Evolutionary conservation across 306 rosid genomes (phyloP), one percentile per base, ranked within the genome.

Genomic region (Sophora flavescens): DNA sequence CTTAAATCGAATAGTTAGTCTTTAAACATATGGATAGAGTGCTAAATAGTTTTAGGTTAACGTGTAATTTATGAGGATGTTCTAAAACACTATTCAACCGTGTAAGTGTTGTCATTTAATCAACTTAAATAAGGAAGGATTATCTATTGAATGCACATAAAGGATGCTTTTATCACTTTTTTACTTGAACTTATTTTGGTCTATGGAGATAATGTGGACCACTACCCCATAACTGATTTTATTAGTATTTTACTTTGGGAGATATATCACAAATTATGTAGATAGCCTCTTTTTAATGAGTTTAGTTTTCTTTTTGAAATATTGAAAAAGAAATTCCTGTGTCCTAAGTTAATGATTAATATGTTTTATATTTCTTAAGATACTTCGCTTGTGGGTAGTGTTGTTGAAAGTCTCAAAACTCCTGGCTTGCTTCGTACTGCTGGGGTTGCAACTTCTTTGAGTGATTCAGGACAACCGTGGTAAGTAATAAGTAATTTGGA

Each of bases 371-470:
- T 63, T 76, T 64, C 26, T 71, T 32, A 63, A 95, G 99, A 89
- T 78, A n/a, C 86, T 63, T 69, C 69, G 1, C 72, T 82, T 70
- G 86, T 83, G 83, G 70, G 78, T 44, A 82, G 80, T 77, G 91
- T 84, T 68, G 33, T 85, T 51, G 81, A 66, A 74, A 89, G 93
- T 78, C 86, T 95, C 69, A 87, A 80, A 82, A 82, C 80, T 42
- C 89, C 89, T 38, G 97, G 92, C 66, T 83, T 92, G 68, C 58
- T 95, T 65, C 65, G 81, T 38, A 70, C 64, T 67, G 87, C 84
- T 26, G 97, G 99, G 72, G 67, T 92, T 62, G 97, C 97, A 58
- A 87, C 97, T 70, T 95, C 97, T 32, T 59, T 87, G 77, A 86
- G 78, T 6, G 75, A 89, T 41, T 84, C 99, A 10, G 91, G 91